Base-by-base conservation (phyloP, 2,329 filamentous ascomycete genomes). In the Alternaria burnsii region DNA sequence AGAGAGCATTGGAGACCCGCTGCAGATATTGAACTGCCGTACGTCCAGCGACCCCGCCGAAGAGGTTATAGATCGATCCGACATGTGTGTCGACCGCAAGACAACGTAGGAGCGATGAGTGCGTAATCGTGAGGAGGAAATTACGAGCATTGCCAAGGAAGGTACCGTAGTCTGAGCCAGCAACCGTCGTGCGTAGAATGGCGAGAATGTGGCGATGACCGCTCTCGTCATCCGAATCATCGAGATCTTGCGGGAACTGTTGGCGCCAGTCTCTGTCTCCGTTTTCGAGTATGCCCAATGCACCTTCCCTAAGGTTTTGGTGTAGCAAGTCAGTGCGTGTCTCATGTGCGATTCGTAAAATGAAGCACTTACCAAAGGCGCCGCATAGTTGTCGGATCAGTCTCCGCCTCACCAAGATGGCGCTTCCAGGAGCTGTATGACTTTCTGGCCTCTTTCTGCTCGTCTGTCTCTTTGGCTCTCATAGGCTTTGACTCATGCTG, bases 1-100 rank as follows among this genome's bases (percentile, higher is more conserved):
- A n/a, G 0, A 74, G 16, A 20, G 55, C 46, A 30, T 71, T 60
- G 46, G 63, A 68, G 22, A 74, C 50, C 44, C 68, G 64, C 12
- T 70, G 62, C 18, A 79, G 75, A 62, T 79, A 78, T 9, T 68
- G 58, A 34, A 79, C 54, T 9, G 69, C 77, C 36, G 71, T 62
- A 2, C 59, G 67, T 12, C 76, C 76, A 48, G 73, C 71, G 14
- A 62, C 66, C 10, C 77, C 76, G 47, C 71, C 65, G 26, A 80
- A 69, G 59, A 76, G 78, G 11, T 73, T 78, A 60, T 79, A 79
- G 5, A 80, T 43, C 8, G 50, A 57, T 12, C 74, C 73, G 7
- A 80, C 71, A 32, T 64, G 70, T 3, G 74, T 78, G 58, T 80
- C 76, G 1, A 78, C 62, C 4, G 76, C 69, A 10, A 80, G 67